These are phyloP conservation scores for Auricularia auricula-judae DNA, from an alignment of 768 basidiomycete genomes.

Conservation along the genomic window DNA sequence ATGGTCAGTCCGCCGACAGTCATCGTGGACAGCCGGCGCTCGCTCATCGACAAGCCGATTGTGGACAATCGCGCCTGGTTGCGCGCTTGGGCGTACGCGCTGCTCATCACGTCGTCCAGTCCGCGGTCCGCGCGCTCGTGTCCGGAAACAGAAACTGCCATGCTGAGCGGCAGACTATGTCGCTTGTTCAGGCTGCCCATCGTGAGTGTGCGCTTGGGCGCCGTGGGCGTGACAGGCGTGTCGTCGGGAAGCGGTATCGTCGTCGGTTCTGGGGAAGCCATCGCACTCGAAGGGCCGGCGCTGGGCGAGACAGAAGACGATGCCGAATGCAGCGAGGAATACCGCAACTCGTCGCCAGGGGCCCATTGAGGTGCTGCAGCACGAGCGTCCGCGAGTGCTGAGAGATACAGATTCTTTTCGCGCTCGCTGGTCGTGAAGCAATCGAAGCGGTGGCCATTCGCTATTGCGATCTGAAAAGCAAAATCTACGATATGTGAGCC, in stretches of 20 bases:
- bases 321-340: not conserved
- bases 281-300: not conserved
- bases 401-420: not conserved
- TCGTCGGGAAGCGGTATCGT: not conserved
- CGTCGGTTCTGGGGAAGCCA: not conserved
- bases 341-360: not conserved
- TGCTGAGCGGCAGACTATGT: not conserved
- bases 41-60: not conserved
- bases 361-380: not conserved
- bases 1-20: not conserved
- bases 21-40: too few relatives aligned
- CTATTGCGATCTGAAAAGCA: not conserved
- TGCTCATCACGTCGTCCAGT: not conserved
- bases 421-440: not conserved
- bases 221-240: not conserved
- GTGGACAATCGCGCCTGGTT: not conserved
- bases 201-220: not conserved
- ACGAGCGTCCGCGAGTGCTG: not conserved
- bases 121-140: not conserved
- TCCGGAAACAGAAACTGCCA: not conserved
- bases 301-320: not conserved
- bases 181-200: not conserved
- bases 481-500: not conserved
- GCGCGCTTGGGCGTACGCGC: not conserved
- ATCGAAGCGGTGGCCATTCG: not conserved